A percentile compares a stretch with the other conserved stretches of the same genome.
Conservation (phyloP, 2,329 filamentous ascomycete species). For the Neoscytalidium dimidiatum region DNA sequence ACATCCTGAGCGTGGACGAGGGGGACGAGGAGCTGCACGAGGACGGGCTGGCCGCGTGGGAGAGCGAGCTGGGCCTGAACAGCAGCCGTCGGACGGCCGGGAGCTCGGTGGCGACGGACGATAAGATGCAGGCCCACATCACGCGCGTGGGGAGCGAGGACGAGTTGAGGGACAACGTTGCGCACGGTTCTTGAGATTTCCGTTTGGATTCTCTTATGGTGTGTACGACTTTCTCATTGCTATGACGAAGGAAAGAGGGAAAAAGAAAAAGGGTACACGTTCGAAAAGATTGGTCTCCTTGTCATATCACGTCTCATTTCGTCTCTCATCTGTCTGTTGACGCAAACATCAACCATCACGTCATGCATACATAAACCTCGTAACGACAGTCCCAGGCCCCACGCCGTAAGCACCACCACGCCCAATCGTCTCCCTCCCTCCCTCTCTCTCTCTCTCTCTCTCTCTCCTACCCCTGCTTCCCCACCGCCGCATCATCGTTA, state of each 20-base stretch:
- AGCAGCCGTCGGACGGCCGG: neutral
- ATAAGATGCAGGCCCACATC: neutral
- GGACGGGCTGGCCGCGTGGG: neutral
- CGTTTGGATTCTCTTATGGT: too few species aligned
- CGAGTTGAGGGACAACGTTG: neutral
- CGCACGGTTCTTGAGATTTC: neutral
- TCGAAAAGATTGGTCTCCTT: too few species aligned
- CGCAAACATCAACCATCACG: too few species aligned
- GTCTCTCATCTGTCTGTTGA: too few species aligned
- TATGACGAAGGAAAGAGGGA: too few species aligned
- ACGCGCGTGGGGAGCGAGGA: conserved; percentile 1
- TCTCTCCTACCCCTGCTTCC: neutral
- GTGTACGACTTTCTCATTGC: neutral
- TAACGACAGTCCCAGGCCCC: too few species aligned
- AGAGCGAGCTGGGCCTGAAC: neutral
- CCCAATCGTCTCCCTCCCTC: too few species aligned
- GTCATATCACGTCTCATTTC: too few species aligned
- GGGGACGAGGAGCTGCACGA: neutral
- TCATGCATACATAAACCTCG: too few species aligned
- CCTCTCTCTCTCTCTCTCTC: too few species aligned
- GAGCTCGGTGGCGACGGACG: neutral
- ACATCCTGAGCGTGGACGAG: neutral
- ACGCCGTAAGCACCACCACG: too few species aligned
- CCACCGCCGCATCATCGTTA: neutral
- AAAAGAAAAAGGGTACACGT: too few species aligned